These are phyloP conservation scores for Taphrina deformans DNA, from an alignment of 1,139 yeast genomes.

Conservation along the genomic window DNA sequence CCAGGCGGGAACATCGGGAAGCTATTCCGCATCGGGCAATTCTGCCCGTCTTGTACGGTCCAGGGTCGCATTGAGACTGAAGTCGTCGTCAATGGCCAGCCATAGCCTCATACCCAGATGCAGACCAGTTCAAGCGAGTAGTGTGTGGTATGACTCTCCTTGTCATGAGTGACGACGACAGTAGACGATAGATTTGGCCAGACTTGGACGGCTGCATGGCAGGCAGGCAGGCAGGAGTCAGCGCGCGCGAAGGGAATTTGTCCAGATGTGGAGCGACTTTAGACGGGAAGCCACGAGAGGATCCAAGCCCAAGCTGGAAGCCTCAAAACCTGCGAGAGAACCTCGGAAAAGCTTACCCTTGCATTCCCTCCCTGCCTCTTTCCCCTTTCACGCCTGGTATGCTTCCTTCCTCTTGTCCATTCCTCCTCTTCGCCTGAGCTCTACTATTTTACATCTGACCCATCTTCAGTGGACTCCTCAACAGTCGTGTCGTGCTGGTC, in stretches of 20 bases:
- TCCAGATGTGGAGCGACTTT: neutral
- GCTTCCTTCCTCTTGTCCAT: neutral
- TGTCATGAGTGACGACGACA: too few species aligned
- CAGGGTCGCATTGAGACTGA: too few species aligned
- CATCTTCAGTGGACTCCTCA: neutral
- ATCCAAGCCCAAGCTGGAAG: neutral
- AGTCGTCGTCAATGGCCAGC: too few species aligned
- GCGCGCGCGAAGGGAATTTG: too few species aligned
- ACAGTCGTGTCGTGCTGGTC: neutral
- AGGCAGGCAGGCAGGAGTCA: too few species aligned
- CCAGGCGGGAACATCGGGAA: conserved; percentile 3
- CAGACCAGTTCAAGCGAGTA: too few species aligned
- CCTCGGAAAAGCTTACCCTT: neutral
- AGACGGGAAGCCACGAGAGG: conserved; percentile 1
- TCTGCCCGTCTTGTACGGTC: neutral
- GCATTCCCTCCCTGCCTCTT: conserved; percentile 13
- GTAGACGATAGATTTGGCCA: too few species aligned
- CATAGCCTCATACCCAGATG: too few species aligned
- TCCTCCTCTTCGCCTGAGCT: neutral
- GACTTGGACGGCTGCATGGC: too few species aligned
- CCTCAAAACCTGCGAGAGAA: neutral
- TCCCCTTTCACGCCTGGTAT: neutral
- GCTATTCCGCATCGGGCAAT: neutral
- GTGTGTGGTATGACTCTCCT: too few species aligned
- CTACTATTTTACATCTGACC: neutral